phyloP scores from a whole-genome alignment of 1,284 basidiomycete genomes.

The Trichosporon sp. region DNA sequence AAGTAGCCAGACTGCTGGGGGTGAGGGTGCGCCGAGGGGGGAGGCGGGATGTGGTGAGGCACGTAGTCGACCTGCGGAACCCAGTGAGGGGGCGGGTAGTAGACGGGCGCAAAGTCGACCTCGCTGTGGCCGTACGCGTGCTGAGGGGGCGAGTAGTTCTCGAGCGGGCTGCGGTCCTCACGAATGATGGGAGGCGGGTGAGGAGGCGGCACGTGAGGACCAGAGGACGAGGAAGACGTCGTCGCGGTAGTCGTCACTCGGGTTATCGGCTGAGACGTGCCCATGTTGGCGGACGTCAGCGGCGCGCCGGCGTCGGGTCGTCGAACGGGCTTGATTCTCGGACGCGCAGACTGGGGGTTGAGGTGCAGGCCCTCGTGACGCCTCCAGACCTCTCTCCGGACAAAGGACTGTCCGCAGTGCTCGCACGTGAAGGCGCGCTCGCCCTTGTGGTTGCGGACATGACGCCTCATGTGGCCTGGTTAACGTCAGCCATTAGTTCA shows the following conservation, averaged over 20 bases:
- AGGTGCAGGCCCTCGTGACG: slow-evolving; percentile 16
- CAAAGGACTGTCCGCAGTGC: slow-evolving; percentile 15
- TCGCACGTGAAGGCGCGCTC: slow-evolving; percentile 12
- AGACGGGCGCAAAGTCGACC: neutral
- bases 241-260: neutral
- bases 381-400: slow-evolving; percentile 14
- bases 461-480: slow-evolving; percentile 15
- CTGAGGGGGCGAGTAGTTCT: neutral
- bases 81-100: neutral
- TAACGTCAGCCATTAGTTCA: neutral
- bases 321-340: slow-evolving; percentile 15
- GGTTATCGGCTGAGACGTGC: neutral
- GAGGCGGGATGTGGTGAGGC: slow-evolving; percentile 2
- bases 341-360: slow-evolving; percentile 13
- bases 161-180: neutral
- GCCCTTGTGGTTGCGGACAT: slow-evolving; percentile 13
- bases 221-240: neutral
- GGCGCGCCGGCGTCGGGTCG: neutral
- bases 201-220: neutral
- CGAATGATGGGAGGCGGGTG: neutral
- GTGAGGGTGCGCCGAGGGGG: slow-evolving; percentile 1
- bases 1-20: slow-evolving; percentile 2
- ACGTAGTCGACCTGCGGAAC: slow-evolving; percentile 4
- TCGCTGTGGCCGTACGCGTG: neutral
- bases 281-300: neutral